Evolutionary conservation across 805 yeast species (phyloP).

Genomic region (Suhomyces sp.): DNA sequence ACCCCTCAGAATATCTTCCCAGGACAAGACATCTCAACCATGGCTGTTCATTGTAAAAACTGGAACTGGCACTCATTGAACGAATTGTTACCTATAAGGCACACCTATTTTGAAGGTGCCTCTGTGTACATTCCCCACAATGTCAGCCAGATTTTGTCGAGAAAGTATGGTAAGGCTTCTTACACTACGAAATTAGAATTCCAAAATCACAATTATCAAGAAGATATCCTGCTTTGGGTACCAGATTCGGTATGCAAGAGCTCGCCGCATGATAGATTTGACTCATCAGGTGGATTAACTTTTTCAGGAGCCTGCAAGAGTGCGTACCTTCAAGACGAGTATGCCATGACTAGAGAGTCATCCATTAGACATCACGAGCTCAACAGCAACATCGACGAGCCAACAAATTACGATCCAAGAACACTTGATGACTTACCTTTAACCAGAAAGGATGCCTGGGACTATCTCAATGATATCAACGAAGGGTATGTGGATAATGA

Average conservation of each 20-base stretch:
- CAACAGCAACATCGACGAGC: conserved; percentile 23
- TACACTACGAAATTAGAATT: conserved; percentile 28
- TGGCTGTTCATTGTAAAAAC: conserved; percentile 37
- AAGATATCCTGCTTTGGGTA: conserved; percentile 48
- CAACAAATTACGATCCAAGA: conserved; percentile 23
- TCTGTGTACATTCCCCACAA: conserved; percentile 37
- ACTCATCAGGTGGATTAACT: conserved; percentile 26
- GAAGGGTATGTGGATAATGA: neutral
- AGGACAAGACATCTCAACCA: conserved; percentile 7
- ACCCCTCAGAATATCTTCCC: conserved; percentile 3
- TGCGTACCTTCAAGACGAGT: conserved; percentile 37
- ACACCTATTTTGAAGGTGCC: conserved; percentile 37
- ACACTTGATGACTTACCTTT: conserved; percentile 36
- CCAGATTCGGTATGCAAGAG: conserved; percentile 37
- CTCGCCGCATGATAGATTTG: conserved; percentile 6
- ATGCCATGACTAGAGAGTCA: conserved; percentile 25
- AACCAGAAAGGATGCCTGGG: conserved; percentile 33
- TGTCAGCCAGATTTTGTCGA: conserved; percentile 26
- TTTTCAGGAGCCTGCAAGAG: conserved; percentile 41
- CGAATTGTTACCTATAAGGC: conserved; percentile 37
- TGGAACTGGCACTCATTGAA: conserved; percentile 40
- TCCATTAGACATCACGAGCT: conserved; percentile 23
- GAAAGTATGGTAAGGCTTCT: conserved; percentile 33
- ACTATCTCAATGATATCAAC: conserved; percentile 7
- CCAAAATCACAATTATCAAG: conserved; percentile 37